A percentile compares a stretch with the other conserved stretches of the same genome.
Evolutionary conservation across 768 basidiomycete genomes (phyloP).

Genomic region (Chiua virens): DNA sequence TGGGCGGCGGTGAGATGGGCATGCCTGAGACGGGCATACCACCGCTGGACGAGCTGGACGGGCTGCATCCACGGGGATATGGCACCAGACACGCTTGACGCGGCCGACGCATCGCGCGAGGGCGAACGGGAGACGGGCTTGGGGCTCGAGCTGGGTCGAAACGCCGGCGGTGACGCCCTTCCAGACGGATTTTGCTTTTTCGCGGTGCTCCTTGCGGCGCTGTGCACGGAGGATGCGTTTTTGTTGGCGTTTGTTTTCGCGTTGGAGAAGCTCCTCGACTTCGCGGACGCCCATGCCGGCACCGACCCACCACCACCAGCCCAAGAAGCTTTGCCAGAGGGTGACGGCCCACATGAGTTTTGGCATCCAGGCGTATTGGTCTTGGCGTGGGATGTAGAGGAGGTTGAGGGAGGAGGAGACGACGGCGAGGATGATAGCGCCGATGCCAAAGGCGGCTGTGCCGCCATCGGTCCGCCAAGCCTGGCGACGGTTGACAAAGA

Average conservation of each 20-base stretch:
- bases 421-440: constrained; percentile 80
- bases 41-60: constrained; percentile 43
- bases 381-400: constrained; percentile 77
- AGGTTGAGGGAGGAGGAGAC: constrained; percentile 85
- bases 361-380: constrained; percentile 91
- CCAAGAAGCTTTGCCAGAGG: constrained; percentile 95
- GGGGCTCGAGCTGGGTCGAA: constrained; percentile 25
- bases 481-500: constrained; percentile 81
- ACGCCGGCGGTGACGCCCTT: constrained; percentile 55
- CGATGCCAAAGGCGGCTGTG: constrained; percentile 89
- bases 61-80: constrained; percentile 3
- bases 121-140: neutral
- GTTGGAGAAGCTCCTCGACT: constrained; percentile 59
- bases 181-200: constrained; percentile 57
- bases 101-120: constrained; percentile 9
- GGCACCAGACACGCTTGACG: neutral
- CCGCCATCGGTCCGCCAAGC: constrained; percentile 98
- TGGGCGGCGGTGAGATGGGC: constrained; percentile 71
- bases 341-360: constrained; percentile 88
- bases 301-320: constrained; percentile 99
- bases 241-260: constrained; percentile 54
- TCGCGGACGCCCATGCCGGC: constrained; percentile 78
- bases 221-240: constrained; percentile 48
- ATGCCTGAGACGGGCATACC: constrained; percentile 62
- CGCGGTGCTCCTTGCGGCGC: constrained; percentile 47